Conservation (phyloP, 257 asterid species). For the Scutellaria minor region DNA sequence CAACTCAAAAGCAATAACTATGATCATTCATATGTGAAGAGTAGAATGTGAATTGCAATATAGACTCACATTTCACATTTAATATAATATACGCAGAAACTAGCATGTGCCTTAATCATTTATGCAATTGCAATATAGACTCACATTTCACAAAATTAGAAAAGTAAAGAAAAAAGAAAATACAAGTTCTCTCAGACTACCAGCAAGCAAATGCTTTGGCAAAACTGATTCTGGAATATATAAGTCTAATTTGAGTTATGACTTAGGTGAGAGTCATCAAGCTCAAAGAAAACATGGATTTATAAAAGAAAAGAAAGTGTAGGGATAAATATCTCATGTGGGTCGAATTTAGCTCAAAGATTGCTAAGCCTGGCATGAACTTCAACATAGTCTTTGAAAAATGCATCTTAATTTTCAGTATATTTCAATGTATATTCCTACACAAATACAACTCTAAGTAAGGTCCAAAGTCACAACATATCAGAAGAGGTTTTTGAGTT, state of each 20-base stretch:
- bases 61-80: no score
- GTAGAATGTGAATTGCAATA: neutral
- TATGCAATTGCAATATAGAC: no score
- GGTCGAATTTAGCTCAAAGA: constrained; percentile 94
- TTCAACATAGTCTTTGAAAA: constrained; percentile 87
- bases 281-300: neutral
- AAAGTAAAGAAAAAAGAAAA: neutral
- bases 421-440: constrained; percentile 94
- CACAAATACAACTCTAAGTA: constrained; percentile 13
- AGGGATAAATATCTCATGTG: constrained; percentile 71
- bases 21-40: no score
- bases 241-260: constrained; percentile 2
- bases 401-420: constrained; percentile 85
- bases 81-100: no score
- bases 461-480: constrained; percentile 31
- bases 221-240: neutral
- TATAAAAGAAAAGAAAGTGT: constrained; percentile 9
- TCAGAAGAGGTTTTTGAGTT: constrained; percentile 5
- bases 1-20: no score
- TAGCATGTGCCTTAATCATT: no score
- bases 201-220: constrained; percentile 1
- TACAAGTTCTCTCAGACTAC: constrained; percentile 2
- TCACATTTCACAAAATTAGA: neutral
- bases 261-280: neutral
- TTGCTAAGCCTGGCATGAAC: constrained; percentile 98